Evolutionary conservation across 179 eudicot genomes (phyloP), one percentile per base, ranked within the genome.

Genomic region (Actinidia arguta): DNA sequence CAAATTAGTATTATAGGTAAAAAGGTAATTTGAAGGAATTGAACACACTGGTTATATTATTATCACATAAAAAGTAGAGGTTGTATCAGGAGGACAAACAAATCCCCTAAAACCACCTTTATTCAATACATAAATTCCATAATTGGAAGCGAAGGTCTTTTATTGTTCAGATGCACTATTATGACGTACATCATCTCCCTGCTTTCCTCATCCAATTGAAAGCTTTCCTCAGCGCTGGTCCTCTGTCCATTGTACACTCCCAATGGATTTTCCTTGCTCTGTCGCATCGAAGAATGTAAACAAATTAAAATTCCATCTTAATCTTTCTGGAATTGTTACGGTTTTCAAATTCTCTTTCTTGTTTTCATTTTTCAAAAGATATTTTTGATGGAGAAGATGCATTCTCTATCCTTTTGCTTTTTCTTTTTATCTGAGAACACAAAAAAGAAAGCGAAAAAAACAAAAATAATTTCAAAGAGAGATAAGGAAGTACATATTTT

Each of bases 251-350:
- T 90, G 80, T 89, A 89, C 68, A 93, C 88, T 78, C 84, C 89
- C 44, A 92, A 44, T 0, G 95, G 97, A 73, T 86, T 93, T 86
- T 84, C 78, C 89, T 92, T 90, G 88, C 95, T 88, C 97, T 93
- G 92, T 75, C 46, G 36, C 62, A 83, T 22, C 31, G 20, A 75
- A 17, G 6, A 16, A 20, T 24, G 10, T 17, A 72, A 20, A 17
- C n/a, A 6, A 73, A 16, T 27, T 0, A 66, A 11, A 7, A n/a
- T 1, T 63, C 14, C 8, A 31, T 67, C n/a, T n/a, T n/a, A n/a
- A n/a, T n/a, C n/a, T 39, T 1, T 1, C 4, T 2, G 36, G 36
- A 16, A 67, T 2, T 42, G 36, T 10, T 8, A 9, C 1, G 31
- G 24, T 61, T 61, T 20, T 61, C 66, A 24, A 24, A 61, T 8